Conservation (phyloP, 2,329 filamentous ascomycete genomes). For the Ustilaginoidea virens region DNA sequence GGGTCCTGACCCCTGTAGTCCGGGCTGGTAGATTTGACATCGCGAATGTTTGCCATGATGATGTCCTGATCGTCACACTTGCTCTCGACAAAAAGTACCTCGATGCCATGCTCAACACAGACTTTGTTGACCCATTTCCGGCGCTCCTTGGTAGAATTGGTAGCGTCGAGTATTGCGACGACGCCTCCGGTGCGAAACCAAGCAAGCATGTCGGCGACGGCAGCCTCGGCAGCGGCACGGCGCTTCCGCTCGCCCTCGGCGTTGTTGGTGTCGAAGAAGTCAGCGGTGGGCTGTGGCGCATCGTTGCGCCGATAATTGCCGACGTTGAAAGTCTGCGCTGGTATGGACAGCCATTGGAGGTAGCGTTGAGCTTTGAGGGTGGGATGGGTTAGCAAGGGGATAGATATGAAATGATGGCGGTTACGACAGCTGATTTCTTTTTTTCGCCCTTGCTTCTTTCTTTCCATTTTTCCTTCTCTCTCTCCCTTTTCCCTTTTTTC, state of each 20-base stretch:
- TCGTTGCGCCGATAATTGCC: slow-evolving; percentile 85
- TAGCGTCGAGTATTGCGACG: slow-evolving; percentile 90
- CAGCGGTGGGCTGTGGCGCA: slow-evolving; percentile 78
- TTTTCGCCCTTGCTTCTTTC: no score
- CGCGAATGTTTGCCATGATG: slow-evolving; percentile 95
- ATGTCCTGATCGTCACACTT: slow-evolving; percentile 92
- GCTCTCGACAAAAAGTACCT: slow-evolving; percentile 91
- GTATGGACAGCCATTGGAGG: slow-evolving; percentile 90
- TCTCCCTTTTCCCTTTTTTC: no score
- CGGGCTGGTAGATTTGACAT: slow-evolving; percentile 92
- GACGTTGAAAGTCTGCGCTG: slow-evolving; percentile 91
- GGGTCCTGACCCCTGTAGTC: slow-evolving; percentile 93
- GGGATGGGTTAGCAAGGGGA: no score
- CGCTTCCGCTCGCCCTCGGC: slow-evolving; percentile 80
- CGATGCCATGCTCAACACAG: slow-evolving; percentile 61
- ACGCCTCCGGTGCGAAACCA: slow-evolving; percentile 77
- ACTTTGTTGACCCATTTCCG: slow-evolving; percentile 81
- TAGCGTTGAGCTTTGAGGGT: slow-evolving; percentile 94
- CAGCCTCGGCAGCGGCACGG: slow-evolving; percentile 77
- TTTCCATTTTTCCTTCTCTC: no score
- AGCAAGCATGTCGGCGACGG: slow-evolving; percentile 80
- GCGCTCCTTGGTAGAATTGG: slow-evolving; percentile 83
- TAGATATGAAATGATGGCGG: no score
- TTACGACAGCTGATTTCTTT: no score
- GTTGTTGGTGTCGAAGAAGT: slow-evolving; percentile 91